Percentiles rank a stretch among this genome's conserved stretches.
Evolutionary conservation across 2,329 filamentous ascomycete genomes (phyloP).

Genomic region (Bimuria novae-zelandiae): DNA sequence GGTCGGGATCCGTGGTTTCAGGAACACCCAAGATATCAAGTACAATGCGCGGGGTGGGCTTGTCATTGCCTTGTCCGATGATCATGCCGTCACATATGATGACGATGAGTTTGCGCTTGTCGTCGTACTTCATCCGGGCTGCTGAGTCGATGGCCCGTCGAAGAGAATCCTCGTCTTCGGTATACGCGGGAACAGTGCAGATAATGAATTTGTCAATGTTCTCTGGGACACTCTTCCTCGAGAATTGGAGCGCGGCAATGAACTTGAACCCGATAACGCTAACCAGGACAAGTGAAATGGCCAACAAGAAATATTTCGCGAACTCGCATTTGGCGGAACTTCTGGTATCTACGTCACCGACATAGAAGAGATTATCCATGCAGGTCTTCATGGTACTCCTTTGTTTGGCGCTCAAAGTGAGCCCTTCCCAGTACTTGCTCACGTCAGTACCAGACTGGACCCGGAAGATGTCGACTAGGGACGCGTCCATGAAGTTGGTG

Average conservation of each 20-base stretch:
- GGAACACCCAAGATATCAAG: conserved; percentile 95
- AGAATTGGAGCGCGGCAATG: conserved; percentile 92
- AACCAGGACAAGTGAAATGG: conserved; percentile 79
- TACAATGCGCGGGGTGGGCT: conserved; percentile 92
- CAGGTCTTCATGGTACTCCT: conserved; percentile 77
- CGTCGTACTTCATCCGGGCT: conserved; percentile 93
- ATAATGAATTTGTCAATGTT: conserved; percentile 99
- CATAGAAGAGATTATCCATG: conserved; percentile 92
- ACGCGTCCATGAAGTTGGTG: conserved; percentile 78
- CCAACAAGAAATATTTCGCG: conserved; percentile 84
- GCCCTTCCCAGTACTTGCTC: conserved; percentile 77
- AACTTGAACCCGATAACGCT: conserved; percentile 94
- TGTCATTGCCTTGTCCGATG: conserved; percentile 96
- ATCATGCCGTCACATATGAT: conserved; percentile 99
- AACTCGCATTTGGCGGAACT: conserved; percentile 85
- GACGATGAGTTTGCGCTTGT: conserved; percentile 94
- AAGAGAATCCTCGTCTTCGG: conserved; percentile 96
- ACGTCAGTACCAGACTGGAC: conserved; percentile 77
- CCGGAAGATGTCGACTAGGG: conserved; percentile 77
- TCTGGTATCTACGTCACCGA: conserved; percentile 89
- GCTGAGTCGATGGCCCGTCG: conserved; percentile 96
- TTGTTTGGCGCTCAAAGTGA: conserved; percentile 62
- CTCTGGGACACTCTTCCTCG: conserved; percentile 87
- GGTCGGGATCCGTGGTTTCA: conserved; percentile 91
- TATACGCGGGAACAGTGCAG: conserved; percentile 96